Evolutionary conservation across 1,284 basidiomycete genomes (phyloP).

Genomic region (Ceratobasidium sp.): DNA sequence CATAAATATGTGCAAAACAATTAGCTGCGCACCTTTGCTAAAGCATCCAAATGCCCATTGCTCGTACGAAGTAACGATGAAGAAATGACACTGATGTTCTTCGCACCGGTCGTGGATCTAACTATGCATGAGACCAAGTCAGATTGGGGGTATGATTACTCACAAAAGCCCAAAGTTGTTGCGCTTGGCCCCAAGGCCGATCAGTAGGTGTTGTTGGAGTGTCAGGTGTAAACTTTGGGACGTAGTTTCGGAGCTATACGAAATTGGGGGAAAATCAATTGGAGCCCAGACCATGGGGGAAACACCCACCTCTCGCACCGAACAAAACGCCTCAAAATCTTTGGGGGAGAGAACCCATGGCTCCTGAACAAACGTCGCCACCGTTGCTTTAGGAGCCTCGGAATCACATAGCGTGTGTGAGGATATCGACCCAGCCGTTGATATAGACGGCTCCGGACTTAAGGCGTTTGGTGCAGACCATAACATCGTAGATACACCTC

Average conservation of each 20-base stretch:
- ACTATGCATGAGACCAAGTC: not conserved
- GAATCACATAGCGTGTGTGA: slow-evolving; percentile 33
- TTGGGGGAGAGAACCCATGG: slow-evolving; percentile 42
- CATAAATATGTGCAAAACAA: not conserved
- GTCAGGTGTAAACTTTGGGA: slow-evolving; percentile 25
- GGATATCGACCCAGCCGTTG: slow-evolving; percentile 14
- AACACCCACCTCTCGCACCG: slow-evolving; percentile 22
- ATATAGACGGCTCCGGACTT: slow-evolving; percentile 4
- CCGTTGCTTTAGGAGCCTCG: slow-evolving; percentile 30
- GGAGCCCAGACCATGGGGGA: not conserved
- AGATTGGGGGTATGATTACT: not conserved
- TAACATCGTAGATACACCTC: slow-evolving; percentile 34
- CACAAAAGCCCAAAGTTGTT: slow-evolving; percentile 43
- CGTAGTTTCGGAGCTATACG: slow-evolving; percentile 33
- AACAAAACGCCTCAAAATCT: slow-evolving; percentile 37
- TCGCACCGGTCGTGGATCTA: slow-evolving; percentile 46
- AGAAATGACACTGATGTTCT: slow-evolving; percentile 40
- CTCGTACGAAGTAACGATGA: slow-evolving; percentile 42
- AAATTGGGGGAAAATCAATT: not conserved
- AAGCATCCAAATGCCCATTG: slow-evolving; percentile 45
- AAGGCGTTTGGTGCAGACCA: slow-evolving; percentile 21
- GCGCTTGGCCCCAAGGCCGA: slow-evolving; percentile 37
- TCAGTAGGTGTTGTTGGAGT: slow-evolving; percentile 23
- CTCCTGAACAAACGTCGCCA: slow-evolving; percentile 38
- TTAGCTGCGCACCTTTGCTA: slow-evolving; percentile 28